Evolutionary conservation across 306 rosid genomes (phyloP), one percentile per base, ranked within the genome.

Genomic region (Luffa aegyptiaca): DNA sequence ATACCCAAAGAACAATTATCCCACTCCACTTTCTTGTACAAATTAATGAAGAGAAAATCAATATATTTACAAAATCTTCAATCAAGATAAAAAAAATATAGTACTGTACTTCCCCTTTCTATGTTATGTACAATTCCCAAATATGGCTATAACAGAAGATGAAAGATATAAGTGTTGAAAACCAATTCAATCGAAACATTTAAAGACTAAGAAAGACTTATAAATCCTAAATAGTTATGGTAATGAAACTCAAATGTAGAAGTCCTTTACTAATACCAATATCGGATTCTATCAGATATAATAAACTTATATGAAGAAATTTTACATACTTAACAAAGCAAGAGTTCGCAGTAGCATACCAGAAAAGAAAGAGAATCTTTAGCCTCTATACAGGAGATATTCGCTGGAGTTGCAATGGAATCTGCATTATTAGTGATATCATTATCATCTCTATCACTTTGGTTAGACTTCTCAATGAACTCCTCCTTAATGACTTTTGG

Each of bases 331-430:
- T 35, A 74, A 45, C 78, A 16, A 51, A 74, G 33, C 6, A 18
- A 51, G 79, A 53, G 79, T 75, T 75, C 31, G 42, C 61, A 26
- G 61, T 74, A 73, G 81, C 85, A 6, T 87, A 88, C 92, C 53
- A 90, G 84, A 83, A 16, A 86, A 57, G 82, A 59, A 44, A 20
- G 64, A 84, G 63, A 18, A 56, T 80, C 80, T 35, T 75, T 49
- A 51, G 87, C 81, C 82, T 85, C 84, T 76, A 80, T 72, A 61
- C 85, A 83, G 71, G 89, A 86, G 75, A 84, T 2, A 1, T 14
- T 35, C 75, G 86, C 78, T 51, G 53, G 61, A 68, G 20, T 80
- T 74, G 69, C 80, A 63, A 75, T 78, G 11, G 49, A 56, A 53
- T 68, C 70, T 26, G 57, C 17, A 63, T 70, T 63, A 81, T 84